phyloP scores from a whole-genome alignment of 768 basidiomycete species.

The Russula sp. region DNA sequence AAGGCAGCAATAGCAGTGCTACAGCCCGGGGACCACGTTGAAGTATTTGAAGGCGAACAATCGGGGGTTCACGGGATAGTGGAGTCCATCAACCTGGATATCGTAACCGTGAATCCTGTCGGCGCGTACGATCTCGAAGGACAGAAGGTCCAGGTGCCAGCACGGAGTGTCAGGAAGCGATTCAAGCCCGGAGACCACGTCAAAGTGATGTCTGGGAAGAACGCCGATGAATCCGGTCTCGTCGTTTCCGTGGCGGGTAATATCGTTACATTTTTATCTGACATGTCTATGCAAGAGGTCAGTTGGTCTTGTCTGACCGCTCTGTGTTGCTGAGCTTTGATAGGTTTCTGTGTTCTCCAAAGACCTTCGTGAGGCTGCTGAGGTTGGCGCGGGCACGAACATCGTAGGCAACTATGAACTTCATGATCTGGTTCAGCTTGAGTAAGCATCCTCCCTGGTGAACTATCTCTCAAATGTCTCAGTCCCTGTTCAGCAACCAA shows the following conservation, averaged over 20 bases:
- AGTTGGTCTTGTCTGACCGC: conserved; percentile 34
- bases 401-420: conserved; percentile 90
- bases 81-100: conserved; percentile 79
- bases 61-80: conserved; percentile 89
- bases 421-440: conserved; percentile 94
- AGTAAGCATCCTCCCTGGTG: conserved; percentile 50
- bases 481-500: conserved; percentile 51
- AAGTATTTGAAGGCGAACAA: conserved; percentile 96
- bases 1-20: conserved; percentile 88
- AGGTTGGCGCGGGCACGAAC: conserved; percentile 89
- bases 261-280: conserved; percentile 92
- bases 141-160: conserved; percentile 79
- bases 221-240: conserved; percentile 91
- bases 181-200: conserved; percentile 98
- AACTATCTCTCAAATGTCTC: background rate
- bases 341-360: conserved; percentile 96
- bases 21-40: conserved; percentile 97
- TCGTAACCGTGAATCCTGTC: conserved; percentile 74
- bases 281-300: conserved; percentile 95
- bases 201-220: conserved; percentile 95
- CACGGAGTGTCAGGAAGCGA: conserved; percentile 83
- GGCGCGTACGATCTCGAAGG: conserved; percentile 74
- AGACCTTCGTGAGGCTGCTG: conserved; percentile 94
- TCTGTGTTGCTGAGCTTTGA: background rate
- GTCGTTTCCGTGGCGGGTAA: conserved; percentile 89